phyloP scores from a whole-genome alignment of 305 asterid species.

The Fraxinus latifolia region DNA sequence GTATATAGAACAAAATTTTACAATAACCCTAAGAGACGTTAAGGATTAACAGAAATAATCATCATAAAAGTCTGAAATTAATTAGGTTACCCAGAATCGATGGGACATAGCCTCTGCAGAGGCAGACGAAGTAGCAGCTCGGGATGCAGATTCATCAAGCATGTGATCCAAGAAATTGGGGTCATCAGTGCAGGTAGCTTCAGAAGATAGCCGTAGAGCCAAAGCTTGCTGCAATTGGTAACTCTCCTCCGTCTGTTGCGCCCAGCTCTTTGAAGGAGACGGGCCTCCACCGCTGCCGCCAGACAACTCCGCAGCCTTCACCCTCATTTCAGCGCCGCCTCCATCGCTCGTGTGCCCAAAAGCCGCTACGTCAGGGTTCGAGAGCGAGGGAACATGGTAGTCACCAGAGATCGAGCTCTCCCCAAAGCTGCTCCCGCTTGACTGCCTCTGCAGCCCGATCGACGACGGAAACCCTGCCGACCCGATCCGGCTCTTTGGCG shows the following conservation, averaged over 20 bases:
- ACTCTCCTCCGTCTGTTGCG: constrained; percentile 98
- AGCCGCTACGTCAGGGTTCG: constrained; percentile 46
- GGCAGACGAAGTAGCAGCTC: constrained; percentile 40
- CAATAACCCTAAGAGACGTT: constrained; percentile 12
- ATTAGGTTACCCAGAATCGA: constrained; percentile 76
- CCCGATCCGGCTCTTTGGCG: constrained; percentile 54
- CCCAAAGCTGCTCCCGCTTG: constrained; percentile 94
- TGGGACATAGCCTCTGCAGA: constrained; percentile 75
- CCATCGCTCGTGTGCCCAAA: constrained; percentile 44
- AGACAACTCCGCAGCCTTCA: constrained; percentile 44
- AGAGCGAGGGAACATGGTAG: constrained; percentile 54
- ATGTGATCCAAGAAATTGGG: constrained; percentile 83
- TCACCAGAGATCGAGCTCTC: constrained; percentile 93
- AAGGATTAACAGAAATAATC: constrained; percentile 3
- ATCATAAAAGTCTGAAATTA: constrained; percentile 3
- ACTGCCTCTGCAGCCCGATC: constrained; percentile 77
- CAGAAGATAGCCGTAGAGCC: constrained; percentile 83
- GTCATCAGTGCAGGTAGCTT: constrained; percentile 82
- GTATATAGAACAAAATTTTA: not conserved
- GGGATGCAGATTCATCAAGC: constrained; percentile 50
- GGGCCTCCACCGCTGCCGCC: constrained; percentile 48
- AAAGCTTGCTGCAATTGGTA: constrained; percentile 90
- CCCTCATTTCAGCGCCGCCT: constrained; percentile 48
- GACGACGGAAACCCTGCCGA: constrained; percentile 45
- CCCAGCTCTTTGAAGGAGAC: constrained; percentile 84